Evolutionary conservation across 2,329 filamentous ascomycete species (phyloP).

Genomic region (Penicillium nordicum): DNA sequence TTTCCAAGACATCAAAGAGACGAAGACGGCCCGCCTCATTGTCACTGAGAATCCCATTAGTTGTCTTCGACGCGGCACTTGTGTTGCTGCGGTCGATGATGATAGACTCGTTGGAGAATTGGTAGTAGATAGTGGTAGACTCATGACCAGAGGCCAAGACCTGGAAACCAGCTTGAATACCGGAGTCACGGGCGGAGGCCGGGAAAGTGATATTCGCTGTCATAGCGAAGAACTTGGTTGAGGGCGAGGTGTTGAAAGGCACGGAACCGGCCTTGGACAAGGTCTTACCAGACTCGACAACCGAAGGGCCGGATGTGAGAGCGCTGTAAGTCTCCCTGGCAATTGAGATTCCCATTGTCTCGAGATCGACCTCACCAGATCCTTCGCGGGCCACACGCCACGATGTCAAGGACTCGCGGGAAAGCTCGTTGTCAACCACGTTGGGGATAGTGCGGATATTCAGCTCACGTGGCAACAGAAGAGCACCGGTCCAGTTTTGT

Average conservation of each 20-base stretch:
- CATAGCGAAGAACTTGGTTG: constrained; percentile 4
- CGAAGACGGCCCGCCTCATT: constrained; percentile 14
- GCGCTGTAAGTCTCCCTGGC: constrained; percentile 16
- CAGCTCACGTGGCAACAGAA: constrained; percentile 17
- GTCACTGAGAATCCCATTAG: constrained; percentile 7
- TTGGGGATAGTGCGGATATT: constrained; percentile 9
- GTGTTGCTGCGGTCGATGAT: constrained; percentile 18
- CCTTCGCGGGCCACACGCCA: constrained; percentile 6
- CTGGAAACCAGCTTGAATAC: constrained; percentile 13
- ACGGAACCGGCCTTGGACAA: neutral
- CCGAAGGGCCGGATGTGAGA: neutral
- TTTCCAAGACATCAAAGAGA: constrained; percentile 12
- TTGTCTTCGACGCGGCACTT: constrained; percentile 14
- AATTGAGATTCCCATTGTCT: constrained; percentile 19
- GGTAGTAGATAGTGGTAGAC: constrained; percentile 18
- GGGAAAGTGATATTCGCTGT: constrained; percentile 3
- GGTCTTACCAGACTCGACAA: constrained; percentile 1
- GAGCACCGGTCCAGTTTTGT: constrained; percentile 15
- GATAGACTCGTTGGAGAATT: constrained; percentile 22
- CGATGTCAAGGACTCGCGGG: neutral
- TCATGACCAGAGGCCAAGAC: constrained; percentile 15
- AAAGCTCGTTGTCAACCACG: constrained; percentile 13
- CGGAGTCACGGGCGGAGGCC: neutral
- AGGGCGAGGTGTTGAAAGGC: neutral
- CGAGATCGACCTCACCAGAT: constrained; percentile 3